phyloP scores from a whole-genome alignment of 1,284 basidiomycete genomes.

The Pholiota adiposa region DNA sequence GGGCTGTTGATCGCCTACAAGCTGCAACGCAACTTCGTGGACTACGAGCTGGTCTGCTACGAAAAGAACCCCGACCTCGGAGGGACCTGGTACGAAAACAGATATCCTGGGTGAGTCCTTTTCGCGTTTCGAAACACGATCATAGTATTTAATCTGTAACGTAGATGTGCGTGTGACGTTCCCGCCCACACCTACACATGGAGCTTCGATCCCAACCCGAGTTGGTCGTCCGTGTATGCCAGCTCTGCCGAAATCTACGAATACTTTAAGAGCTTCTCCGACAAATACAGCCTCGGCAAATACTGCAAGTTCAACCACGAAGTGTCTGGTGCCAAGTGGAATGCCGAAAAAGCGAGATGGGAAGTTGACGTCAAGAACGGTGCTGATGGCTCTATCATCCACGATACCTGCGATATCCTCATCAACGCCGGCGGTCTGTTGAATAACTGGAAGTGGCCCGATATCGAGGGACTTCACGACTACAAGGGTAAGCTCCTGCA shows the following conservation, averaged over 20 bases:
- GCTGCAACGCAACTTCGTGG: slow-evolving; percentile 36
- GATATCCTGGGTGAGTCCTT: slow-evolving; percentile 22
- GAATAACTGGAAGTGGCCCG: slow-evolving; percentile 40
- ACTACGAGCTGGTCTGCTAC: slow-evolving; percentile 33
- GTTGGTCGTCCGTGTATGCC: slow-evolving; percentile 36
- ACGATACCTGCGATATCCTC: slow-evolving; percentile 32
- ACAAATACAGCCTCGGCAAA: slow-evolving; percentile 31
- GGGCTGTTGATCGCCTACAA: slow-evolving; percentile 38
- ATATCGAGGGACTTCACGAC: slow-evolving; percentile 45
- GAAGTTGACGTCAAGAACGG: slow-evolving; percentile 28
- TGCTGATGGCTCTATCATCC: slow-evolving; percentile 20
- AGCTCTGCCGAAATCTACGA: slow-evolving; percentile 31
- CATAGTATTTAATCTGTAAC: background rate
- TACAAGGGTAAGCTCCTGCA: slow-evolving; percentile 49
- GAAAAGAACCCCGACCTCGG: slow-evolving; percentile 34
- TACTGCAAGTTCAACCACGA: slow-evolving; percentile 32
- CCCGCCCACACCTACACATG: slow-evolving; percentile 35
- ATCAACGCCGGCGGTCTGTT: slow-evolving; percentile 35
- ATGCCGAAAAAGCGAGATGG: slow-evolving; percentile 32
- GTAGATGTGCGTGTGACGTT: slow-evolving; percentile 36
- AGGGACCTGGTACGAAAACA: slow-evolving; percentile 40
- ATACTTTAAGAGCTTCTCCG: slow-evolving; percentile 33
- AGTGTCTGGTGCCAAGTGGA: slow-evolving; percentile 33
- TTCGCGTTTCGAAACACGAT: background rate
- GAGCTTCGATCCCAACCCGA: slow-evolving; percentile 35